phyloP scores from a whole-genome alignment of 352 stramenopile genomes.

The Pythium myriotylum region DNA sequence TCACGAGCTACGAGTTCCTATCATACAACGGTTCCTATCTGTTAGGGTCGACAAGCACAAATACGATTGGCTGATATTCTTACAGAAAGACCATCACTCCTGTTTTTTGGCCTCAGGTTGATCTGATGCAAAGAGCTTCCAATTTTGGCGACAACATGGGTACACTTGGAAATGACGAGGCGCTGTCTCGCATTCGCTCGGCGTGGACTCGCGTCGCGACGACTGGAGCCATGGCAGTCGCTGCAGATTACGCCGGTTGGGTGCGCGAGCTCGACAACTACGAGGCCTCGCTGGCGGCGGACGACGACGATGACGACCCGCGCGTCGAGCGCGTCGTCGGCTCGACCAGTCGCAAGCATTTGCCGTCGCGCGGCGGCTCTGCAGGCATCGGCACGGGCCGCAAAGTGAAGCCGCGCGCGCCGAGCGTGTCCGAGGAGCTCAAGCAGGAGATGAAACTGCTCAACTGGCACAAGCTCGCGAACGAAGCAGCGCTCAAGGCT shows the following conservation, averaged over 20 bases:
- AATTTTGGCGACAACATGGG: slow-evolving; percentile 8
- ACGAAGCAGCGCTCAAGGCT: slow-evolving; percentile 92
- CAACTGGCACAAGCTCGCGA: slow-evolving; percentile 95
- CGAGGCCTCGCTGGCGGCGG: slow-evolving; percentile 28
- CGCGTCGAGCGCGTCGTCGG: slow-evolving; percentile 25
- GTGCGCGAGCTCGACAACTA: slow-evolving; percentile 63
- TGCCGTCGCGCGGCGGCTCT: slow-evolving; percentile 9
- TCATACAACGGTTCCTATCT: too few relatives aligned
- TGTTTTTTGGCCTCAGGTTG: slow-evolving; percentile 5
- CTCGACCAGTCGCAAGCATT: neutral
- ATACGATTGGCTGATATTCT: slow-evolving; percentile 1
- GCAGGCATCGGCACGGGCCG: slow-evolving; percentile 26
- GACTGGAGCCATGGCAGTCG: slow-evolving; percentile 15
- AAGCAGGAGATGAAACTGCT: slow-evolving; percentile 94
- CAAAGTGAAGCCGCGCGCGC: slow-evolving; percentile 27
- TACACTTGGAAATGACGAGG: neutral
- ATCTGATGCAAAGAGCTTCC: slow-evolving; percentile 10
- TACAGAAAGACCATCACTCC: slow-evolving; percentile 3
- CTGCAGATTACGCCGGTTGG: slow-evolving; percentile 52
- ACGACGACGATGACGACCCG: slow-evolving; percentile 37
- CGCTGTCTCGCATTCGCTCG: too few relatives aligned
- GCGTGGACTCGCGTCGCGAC: neutral
- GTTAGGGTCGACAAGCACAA: neutral
- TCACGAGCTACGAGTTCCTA: too few relatives aligned
- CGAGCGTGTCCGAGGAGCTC: slow-evolving; percentile 68